Evolutionary conservation across 805 yeast species (phyloP), one percentile per base, ranked within the genome.

Genomic region (Sugiyamaella qingdaonensis): DNA sequence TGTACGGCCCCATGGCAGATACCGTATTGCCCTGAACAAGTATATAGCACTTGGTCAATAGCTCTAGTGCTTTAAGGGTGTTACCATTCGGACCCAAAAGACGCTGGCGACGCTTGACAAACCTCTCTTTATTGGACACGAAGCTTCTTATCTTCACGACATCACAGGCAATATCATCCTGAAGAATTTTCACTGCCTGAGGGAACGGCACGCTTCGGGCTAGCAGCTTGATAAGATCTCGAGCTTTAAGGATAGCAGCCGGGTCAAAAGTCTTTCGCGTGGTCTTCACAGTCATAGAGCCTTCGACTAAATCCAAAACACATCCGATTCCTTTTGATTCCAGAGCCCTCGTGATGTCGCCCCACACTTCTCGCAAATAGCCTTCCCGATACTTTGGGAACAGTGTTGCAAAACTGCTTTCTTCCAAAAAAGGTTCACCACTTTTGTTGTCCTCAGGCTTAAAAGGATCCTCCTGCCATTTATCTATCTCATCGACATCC

Each of bases 1-100:
- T 89, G 73, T 74, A 91, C 27, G 96, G 92, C 9, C 99, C 99
- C 98, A 94, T 94, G 10, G 85, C 92, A 51, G 97, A 82, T 2
- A 94, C 99, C 2, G 99, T 94, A 70, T 86, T 90, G 67, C 99
- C 99, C 73, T 94, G 99, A 8, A 94, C 99, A 56, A 94, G 77
- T 60, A 94, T 87, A 68, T 92, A 94, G 73, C 99, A 94, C 63
- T 86, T 85, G n/a, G 99, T 94, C 56, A 94, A 77, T 52, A 94
- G 79, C 74, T 94, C 99, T 63, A 94, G 78, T 1, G 98, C 99
- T 67, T 92, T 94, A 59, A 94, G 77, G 0, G 99, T 94, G 70
- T 94, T 94, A 64, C 99, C 98, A 64, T 84, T 88, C 46, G 99
- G 99, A 1, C 99, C 99, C 50, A 94, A 90, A 55, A 94, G 76